These are phyloP conservation scores for Spergularia azorica DNA, from an alignment of 179 eudicot genomes.

Conservation along the genomic window DNA sequence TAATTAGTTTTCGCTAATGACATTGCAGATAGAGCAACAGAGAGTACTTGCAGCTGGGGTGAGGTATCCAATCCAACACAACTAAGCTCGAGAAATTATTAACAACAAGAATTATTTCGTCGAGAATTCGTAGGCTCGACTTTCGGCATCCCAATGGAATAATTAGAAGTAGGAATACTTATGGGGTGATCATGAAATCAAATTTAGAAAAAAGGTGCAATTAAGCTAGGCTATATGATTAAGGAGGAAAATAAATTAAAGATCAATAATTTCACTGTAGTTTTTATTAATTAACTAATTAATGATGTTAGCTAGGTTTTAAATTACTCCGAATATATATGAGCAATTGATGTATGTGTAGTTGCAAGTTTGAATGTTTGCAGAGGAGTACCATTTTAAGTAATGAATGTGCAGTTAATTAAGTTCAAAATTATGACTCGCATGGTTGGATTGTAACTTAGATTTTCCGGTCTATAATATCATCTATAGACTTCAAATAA, in stretches of 20 bases:
- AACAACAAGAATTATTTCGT: neutral
- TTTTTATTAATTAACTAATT: neutral
- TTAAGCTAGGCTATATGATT: too few species aligned
- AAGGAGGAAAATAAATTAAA: neutral
- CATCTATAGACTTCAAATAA: too few species aligned
- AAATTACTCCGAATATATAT: neutral
- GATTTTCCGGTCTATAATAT: too few species aligned
- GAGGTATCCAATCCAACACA: conserved; percentile 64
- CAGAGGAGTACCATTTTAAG: neutral
- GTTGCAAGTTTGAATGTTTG: conserved; percentile 13
- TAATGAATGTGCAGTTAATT: conserved; percentile 19
- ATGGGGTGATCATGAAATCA: neutral
- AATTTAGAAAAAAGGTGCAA: neutral
- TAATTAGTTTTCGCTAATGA: neutral
- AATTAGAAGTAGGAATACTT: too few species aligned
- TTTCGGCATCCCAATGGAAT: too few species aligned
- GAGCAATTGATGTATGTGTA: neutral
- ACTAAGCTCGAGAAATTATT: neutral
- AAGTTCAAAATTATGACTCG: neutral
- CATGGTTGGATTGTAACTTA: too few species aligned
- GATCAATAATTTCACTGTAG: neutral
- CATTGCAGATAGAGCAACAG: conserved; percentile 84
- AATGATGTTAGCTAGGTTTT: neutral
- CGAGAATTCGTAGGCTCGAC: neutral
- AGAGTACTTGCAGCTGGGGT: conserved; percentile 71